phyloP scores from a whole-genome alignment of 257 asterid species.

The Petunia secreta region DNA sequence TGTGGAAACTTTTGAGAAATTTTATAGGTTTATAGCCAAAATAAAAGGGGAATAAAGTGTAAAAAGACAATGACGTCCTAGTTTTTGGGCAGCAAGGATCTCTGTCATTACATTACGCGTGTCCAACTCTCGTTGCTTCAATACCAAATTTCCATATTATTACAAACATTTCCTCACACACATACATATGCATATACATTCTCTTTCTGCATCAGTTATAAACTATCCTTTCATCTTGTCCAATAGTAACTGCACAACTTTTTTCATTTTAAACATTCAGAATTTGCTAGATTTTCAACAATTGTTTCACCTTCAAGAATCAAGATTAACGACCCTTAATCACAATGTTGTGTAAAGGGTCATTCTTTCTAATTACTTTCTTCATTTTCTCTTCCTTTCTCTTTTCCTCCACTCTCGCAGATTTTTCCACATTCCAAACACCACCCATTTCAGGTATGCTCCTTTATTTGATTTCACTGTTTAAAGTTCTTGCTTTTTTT shows the following conservation, averaged over 20 bases:
- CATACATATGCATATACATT: no score
- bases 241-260: background rate
- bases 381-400: constrained; percentile 34
- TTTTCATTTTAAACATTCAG: background rate
- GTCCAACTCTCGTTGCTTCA: background rate
- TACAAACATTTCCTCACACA: no score
- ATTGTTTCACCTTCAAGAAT: background rate
- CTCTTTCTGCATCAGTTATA: background rate
- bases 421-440: constrained; percentile 33
- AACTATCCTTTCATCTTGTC: background rate
- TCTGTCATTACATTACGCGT: background rate
- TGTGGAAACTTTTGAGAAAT: no score
- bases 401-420: constrained; percentile 39
- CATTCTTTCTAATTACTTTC: constrained; percentile 39
- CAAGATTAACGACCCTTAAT: constrained; percentile 3
- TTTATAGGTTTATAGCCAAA: no score
- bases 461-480: background rate
- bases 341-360: constrained; percentile 40
- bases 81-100: background rate
- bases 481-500: background rate
- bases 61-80: background rate
- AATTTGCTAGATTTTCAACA: background rate
- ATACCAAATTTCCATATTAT: background rate
- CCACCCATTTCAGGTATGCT: constrained; percentile 46
- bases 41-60: background rate